Percentiles rank a stretch among this genome's conserved stretches.
Evolutionary conservation across 1,139 yeast species (phyloP).

Genomic region (Yamadazyma siamensis): DNA sequence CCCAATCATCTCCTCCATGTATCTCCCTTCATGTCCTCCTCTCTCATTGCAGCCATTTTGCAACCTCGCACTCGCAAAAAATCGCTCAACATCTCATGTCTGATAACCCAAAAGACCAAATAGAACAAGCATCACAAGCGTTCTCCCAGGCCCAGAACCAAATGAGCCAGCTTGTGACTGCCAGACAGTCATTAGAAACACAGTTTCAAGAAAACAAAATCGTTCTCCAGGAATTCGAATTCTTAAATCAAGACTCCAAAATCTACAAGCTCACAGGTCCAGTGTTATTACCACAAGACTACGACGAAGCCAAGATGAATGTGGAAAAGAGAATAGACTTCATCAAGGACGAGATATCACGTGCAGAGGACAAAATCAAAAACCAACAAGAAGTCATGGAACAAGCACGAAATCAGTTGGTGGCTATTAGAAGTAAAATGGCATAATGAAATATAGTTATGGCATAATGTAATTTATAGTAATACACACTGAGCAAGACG

Average conservation of each 20-base stretch:
- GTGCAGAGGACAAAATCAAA: constrained; percentile 60
- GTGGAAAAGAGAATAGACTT: constrained; percentile 88
- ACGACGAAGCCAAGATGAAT: constrained; percentile 73
- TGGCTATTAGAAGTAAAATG: constrained; percentile 30
- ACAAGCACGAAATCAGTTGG: constrained; percentile 44
- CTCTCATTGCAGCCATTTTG: too few species aligned
- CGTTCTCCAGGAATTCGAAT: constrained; percentile 76
- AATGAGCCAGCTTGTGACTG: constrained; percentile 47
- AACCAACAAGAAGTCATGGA: constrained; percentile 52
- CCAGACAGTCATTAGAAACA: constrained; percentile 71
- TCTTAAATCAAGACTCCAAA: constrained; percentile 57
- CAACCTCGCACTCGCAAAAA: not conserved
- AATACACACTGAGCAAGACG: constrained; percentile 2
- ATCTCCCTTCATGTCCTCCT: not conserved
- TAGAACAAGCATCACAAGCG: constrained; percentile 39
- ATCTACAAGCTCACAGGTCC: constrained; percentile 92
- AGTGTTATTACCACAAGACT: constrained; percentile 84
- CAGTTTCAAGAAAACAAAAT: constrained; percentile 89
- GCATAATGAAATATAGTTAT: too few species aligned
- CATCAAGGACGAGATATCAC: constrained; percentile 68
- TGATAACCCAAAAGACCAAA: constrained; percentile 20
- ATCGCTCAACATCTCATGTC: not conserved
- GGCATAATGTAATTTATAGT: constrained; percentile 1
- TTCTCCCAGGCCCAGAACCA: constrained; percentile 34
- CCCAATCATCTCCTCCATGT: not conserved